Evolutionary conservation across 2,329 filamentous ascomycete species (phyloP), one percentile per base, ranked within the genome.

Genomic region (Sclerotinia spermophila): DNA sequence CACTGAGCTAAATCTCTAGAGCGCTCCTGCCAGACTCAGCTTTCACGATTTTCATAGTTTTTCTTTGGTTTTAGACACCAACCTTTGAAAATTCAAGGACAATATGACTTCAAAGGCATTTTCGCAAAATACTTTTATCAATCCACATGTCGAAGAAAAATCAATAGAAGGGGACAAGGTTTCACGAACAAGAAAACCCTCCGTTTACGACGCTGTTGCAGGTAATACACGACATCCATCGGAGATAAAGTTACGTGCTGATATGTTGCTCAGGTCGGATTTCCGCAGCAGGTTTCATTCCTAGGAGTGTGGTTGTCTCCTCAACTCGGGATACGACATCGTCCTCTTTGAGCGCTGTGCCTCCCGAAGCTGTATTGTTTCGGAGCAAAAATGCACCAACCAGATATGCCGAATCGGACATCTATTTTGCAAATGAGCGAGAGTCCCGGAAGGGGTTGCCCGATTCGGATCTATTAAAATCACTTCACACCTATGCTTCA

Each of bases 351-450:
- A 73, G 77, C 59, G 79, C 83, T 11, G 75, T 92, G 7, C 83
- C 89, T 2, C 90, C 92, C 3, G 91, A 93, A 69, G 89, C 92
- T 71, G 87, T 90, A 1, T 84, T 94, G 5, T 94, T 92, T 79
- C 87, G 87, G 40, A 85, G 86, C 61, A 83, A 83, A 73, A 77
- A 86, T 71, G 91, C 91, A 1, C 91, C 91, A 2, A 81, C 83
- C 30, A 87, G 91, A 68, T 93, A 89, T 77, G 86, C 86, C 69
- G 91, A 94, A 80, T 85, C 88, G 71, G 91, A 94, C 79, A 83
- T 90, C 72, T 94, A 94, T 81, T 87, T 86, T 75, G 86, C 89
- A 5, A 85, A 90, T 78, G 86, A 88, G 69, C 79, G 83, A 42
- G 80, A 87, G n/a, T 81, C 87, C 21, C 82, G 82, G 3, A 80